phyloP scores from a whole-genome alignment of 1,284 basidiomycete genomes.

The Leccinum pachyderme region DNA sequence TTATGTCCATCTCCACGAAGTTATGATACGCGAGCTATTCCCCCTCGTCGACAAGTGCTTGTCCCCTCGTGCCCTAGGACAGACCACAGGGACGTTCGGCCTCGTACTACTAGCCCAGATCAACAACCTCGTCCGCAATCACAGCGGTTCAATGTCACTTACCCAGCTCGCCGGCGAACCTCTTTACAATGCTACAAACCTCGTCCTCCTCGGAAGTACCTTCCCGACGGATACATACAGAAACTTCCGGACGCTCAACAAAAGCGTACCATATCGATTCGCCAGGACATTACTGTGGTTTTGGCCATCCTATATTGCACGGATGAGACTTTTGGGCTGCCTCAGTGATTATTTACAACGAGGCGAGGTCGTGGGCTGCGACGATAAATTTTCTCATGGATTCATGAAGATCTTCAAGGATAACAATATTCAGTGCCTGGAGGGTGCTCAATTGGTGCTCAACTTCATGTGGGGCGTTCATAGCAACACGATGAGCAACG shows the following conservation, averaged over 20 bases:
- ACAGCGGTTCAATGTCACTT: slow-evolving; percentile 11
- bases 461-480: slow-evolving; percentile 28
- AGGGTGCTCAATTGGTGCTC: slow-evolving; percentile 22
- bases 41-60: slow-evolving; percentile 22
- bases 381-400: slow-evolving; percentile 8
- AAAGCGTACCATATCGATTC: slow-evolving; percentile 23
- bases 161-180: slow-evolving; percentile 15
- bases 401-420: slow-evolving; percentile 19
- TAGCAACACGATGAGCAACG: slow-evolving; percentile 22
- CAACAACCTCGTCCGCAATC: background rate
- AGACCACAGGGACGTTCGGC: slow-evolving; percentile 15
- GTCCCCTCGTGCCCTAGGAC: slow-evolving; percentile 16
- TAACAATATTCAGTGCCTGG: slow-evolving; percentile 18
- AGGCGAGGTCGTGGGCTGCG: slow-evolving; percentile 3
- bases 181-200: slow-evolving; percentile 20
- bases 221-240: slow-evolving; percentile 20
- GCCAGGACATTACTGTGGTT: slow-evolving; percentile 12
- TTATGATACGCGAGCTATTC: slow-evolving; percentile 19
- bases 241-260: slow-evolving; percentile 23
- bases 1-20: slow-evolving; percentile 9
- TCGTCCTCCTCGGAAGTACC: slow-evolving; percentile 16
- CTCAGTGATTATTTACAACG: slow-evolving; percentile 16
- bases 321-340: slow-evolving; percentile 6
- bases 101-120: slow-evolving; percentile 13
- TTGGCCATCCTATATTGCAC: slow-evolving; percentile 20